A percentile compares a stretch with the other conserved stretches of the same genome.
Conservation (phyloP, 2,329 filamentous ascomycete species). For the Scleromitrula shiraiana region DNA sequence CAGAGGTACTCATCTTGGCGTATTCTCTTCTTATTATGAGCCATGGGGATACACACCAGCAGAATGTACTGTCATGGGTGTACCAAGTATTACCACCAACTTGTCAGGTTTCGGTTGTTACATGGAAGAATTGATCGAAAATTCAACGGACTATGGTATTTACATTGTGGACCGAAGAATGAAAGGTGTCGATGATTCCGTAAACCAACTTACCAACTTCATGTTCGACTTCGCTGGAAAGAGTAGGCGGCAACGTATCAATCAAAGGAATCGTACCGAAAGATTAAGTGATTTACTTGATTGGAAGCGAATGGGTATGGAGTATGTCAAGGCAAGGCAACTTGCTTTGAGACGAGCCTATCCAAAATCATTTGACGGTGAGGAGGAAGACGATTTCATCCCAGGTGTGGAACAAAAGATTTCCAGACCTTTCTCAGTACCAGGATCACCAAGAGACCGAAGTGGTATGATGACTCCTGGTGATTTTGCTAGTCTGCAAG, state of each 20-base stretch:
- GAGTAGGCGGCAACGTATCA: constrained; percentile 93
- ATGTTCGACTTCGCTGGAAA: constrained; percentile 95
- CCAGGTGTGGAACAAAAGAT: constrained; percentile 92
- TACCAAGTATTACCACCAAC: constrained; percentile 97
- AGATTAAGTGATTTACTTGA: constrained; percentile 89
- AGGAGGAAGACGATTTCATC: constrained; percentile 84
- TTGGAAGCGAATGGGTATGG: constrained; percentile 99
- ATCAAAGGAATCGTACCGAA: constrained; percentile 95
- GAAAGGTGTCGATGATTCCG: constrained; percentile 95
- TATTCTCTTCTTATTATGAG: constrained; percentile 98
- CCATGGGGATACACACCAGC: constrained; percentile 98
- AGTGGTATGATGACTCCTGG: constrained; percentile 98
- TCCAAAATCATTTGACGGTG: constrained; percentile 70
- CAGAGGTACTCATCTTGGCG: constrained; percentile 87
- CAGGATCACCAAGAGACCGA: constrained; percentile 82
- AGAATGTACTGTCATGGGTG: constrained; percentile 98
- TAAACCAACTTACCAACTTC: constrained; percentile 84
- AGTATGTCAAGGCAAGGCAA: constrained; percentile 96
- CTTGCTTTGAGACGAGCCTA: constrained; percentile 87
- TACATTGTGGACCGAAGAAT: constrained; percentile 95
- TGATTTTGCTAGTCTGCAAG: constrained; percentile 93
- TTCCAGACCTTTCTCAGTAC: constrained; percentile 85
- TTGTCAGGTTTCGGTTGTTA: constrained; percentile 97
- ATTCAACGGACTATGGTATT: constrained; percentile 95
- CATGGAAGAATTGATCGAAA: constrained; percentile 98